Base-by-base conservation (phyloP, 2,329 filamentous ascomycete species). In the Aspergillus sergii region DNA sequence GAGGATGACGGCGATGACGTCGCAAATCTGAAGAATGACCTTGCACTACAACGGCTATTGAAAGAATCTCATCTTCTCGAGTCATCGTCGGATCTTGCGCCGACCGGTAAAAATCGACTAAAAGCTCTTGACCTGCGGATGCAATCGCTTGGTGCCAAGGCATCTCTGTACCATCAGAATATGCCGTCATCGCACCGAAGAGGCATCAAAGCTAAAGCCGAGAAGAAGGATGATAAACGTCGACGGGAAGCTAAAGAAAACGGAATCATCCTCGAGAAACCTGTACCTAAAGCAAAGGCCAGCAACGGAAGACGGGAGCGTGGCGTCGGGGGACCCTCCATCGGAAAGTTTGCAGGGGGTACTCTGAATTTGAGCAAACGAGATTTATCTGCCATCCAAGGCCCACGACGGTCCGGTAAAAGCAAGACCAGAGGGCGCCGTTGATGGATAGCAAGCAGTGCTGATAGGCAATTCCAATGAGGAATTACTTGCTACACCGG, bases 111-210 rank as follows among this genome's bases (percentile, higher is more conserved):
- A 71, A 90, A 91, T 70, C 88, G 94, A 36, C 88, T 92, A 69
- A 92, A 91, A 76, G 92, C 94, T 0, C 87, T 91, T 7, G 94
- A 98, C 76, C 80, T 97, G 68, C 91, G 94, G 63, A 83, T 98
- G 55, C 91, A 92, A 75, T 86, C 90, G 12, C 85, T 97, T 3
- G 94, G 93, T 9, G 88, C 90, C n/a, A 93, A 91, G 72, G 77
- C 81, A 8, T 93, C 91, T 23, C 85, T 96, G 54, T 89, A 90
- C 69, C 84, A 84, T 61, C 94, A 89, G 63, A 94, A 90, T 70
- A 97, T 98, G 93, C 94, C 95, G 21, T 91, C 96, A 85, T 81
- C 88, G 48, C 90, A 94, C 74, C 87, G 93, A 63, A 93, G 91
- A 79, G 94, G 94, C n/a, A 97, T 98, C 64, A 81, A 82, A 19